phyloP scores from a whole-genome alignment of 768 basidiomycete species.

The Tulasnella sp. region DNA sequence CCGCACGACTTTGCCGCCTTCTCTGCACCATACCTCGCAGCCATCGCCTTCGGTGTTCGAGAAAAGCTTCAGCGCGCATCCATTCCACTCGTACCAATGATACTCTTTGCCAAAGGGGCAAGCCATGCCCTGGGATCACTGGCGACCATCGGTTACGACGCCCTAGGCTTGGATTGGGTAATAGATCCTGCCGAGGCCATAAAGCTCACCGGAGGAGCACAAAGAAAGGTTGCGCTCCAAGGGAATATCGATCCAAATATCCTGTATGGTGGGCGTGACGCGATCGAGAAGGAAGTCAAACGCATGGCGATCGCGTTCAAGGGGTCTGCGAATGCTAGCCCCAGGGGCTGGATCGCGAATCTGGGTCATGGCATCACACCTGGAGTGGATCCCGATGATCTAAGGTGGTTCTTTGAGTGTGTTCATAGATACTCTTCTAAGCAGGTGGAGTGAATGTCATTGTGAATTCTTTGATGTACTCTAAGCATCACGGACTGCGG shows the following conservation, averaged over 20 bases:
- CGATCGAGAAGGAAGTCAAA: slow-evolving; percentile 79
- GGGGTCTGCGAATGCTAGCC: slow-evolving; percentile 35
- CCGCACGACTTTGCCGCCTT: slow-evolving; percentile 77
- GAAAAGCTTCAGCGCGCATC: slow-evolving; percentile 41
- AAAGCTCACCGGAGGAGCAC: slow-evolving; percentile 39
- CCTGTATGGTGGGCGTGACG: slow-evolving; percentile 73
- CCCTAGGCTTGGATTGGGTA: slow-evolving; percentile 87
- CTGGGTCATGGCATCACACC: slow-evolving; percentile 97
- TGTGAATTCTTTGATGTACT: no score
- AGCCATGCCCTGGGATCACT: slow-evolving; percentile 56
- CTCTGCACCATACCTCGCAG: slow-evolving; percentile 65
- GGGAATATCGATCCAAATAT: slow-evolving; percentile 89
- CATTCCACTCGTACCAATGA: slow-evolving; percentile 64
- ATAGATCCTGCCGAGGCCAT: slow-evolving; percentile 68
- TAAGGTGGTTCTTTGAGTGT: slow-evolving; percentile 85
- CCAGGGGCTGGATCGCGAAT: slow-evolving; percentile 86
- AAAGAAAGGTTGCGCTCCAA: slow-evolving; percentile 54
- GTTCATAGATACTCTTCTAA: slow-evolving; percentile 71
- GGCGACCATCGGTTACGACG: slow-evolving; percentile 68
- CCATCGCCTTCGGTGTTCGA: slow-evolving; percentile 64
- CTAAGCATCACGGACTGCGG: no score
- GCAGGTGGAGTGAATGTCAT: no score
- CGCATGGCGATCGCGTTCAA: slow-evolving; percentile 69
- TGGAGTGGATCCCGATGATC: slow-evolving; percentile 85
- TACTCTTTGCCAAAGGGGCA: slow-evolving; percentile 91